Evolutionary conservation across 2,329 filamentous ascomycete species (phyloP).

Genomic region (Fusarium pseudoanthophilum): DNA sequence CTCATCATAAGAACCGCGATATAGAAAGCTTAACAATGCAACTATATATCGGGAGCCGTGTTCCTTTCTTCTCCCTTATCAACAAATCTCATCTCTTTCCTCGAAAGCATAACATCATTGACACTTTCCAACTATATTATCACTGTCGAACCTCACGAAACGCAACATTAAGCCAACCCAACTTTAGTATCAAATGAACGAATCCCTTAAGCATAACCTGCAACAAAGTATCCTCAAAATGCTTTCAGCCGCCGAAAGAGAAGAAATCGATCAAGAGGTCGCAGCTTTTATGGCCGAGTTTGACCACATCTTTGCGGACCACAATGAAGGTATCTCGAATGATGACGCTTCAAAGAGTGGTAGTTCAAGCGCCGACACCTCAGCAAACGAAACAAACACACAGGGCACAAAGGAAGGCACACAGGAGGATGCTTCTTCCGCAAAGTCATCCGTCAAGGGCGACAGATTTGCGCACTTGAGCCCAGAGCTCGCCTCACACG

Average conservation of each 20-base stretch:
- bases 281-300: background rate
- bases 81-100: background rate
- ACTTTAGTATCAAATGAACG: too few species aligned
- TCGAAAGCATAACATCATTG: too few species aligned
- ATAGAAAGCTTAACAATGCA: background rate
- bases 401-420: background rate
- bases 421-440: rapidly evolving
- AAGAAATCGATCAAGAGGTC: background rate
- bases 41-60: background rate
- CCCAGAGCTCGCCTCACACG: background rate
- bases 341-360: background rate
- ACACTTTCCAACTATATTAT: background rate
- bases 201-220: too few species aligned
- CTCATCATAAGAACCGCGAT: background rate
- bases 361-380: background rate
- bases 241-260: background rate
- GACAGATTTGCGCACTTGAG: background rate
- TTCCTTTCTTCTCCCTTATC: background rate
- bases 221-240: background rate
- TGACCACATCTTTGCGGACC: background rate
- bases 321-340: background rate
- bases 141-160: background rate
- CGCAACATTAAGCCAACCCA: background rate
- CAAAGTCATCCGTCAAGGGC: too few species aligned
- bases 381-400: background rate